A percentile compares a stretch with the other conserved stretches of the same genome.
These are phyloP conservation scores for Lipomyces mesembrius DNA, from an alignment of 805 yeast genomes.

Conservation along the genomic window DNA sequence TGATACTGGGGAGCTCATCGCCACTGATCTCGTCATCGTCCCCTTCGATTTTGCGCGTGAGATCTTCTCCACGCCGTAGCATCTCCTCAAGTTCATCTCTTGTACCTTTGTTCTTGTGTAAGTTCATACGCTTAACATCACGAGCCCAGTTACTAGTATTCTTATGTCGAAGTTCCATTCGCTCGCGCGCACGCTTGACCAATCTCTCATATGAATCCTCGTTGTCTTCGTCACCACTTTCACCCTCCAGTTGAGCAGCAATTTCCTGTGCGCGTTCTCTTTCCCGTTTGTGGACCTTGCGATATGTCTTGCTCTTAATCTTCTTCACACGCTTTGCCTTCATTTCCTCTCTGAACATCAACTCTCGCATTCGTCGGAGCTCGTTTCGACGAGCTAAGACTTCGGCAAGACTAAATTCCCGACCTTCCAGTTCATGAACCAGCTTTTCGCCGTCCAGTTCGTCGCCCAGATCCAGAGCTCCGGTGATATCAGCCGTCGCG, in stretches of 20 bases:
- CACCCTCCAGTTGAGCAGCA: constrained; percentile 53
- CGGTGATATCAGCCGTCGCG: constrained; percentile 10
- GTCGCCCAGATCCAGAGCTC: constrained; percentile 18
- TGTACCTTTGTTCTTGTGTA: constrained; percentile 81
- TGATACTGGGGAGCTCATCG: constrained; percentile 49
- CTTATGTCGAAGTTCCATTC: constrained; percentile 91
- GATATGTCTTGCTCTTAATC: constrained; percentile 89
- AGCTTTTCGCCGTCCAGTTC: constrained; percentile 58
- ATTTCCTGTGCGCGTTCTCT: constrained; percentile 68
- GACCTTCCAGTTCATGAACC: constrained; percentile 71
- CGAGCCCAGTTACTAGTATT: constrained; percentile 89
- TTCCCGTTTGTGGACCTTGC: constrained; percentile 85
- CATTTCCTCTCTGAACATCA: constrained; percentile 93
- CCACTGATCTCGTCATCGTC: constrained; percentile 54
- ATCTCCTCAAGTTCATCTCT: constrained; percentile 93
- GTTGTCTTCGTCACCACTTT: constrained; percentile 48
- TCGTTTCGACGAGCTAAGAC: constrained; percentile 76
- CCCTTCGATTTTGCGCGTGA: constrained; percentile 74
- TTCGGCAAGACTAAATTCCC: constrained; percentile 80
- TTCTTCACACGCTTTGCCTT: constrained; percentile 90
- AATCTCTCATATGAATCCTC: constrained; percentile 58
- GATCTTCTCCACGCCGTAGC: constrained; percentile 82
- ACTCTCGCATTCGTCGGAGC: constrained; percentile 87
- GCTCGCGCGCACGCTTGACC: constrained; percentile 79
- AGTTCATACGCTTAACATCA: constrained; percentile 84